Percentiles rank a stretch among this genome's conserved stretches.
Conservation (phyloP, 2,329 filamentous ascomycete genomes). For the Alternaria arborescens region DNA sequence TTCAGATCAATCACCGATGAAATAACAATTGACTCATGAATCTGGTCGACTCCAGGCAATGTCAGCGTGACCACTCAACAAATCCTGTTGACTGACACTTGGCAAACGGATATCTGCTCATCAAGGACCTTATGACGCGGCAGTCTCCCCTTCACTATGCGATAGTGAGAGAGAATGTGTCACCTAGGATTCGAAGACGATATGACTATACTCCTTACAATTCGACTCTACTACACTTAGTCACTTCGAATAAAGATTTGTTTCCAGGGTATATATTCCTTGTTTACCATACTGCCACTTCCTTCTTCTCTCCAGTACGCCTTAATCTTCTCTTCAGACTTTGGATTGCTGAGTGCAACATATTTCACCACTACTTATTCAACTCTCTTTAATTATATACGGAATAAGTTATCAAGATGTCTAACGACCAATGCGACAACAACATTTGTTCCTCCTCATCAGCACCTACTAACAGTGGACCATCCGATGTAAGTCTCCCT, state of each 20-base stretch:
- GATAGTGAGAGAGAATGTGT: neutral
- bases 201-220: neutral
- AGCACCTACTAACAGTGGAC: neutral
- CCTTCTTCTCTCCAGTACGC: neutral
- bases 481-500: neutral
- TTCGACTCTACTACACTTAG: neutral
- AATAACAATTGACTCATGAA: neutral
- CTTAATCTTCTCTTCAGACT: neutral
- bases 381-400: too few species aligned
- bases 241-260: neutral
- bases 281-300: neutral
- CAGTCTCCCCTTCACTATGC: neutral
- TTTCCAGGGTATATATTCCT: neutral
- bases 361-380: neutral
- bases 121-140: neutral
- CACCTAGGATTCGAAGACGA: neutral
- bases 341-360: neutral
- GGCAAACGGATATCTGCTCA: neutral
- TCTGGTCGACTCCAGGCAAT: neutral
- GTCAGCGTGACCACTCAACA: neutral
- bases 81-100: neutral
- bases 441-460: neutral
- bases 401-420: neutral
- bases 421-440: neutral
- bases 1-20: neutral